Conservation (phyloP, 2,329 filamentous ascomycete species). For the Neurospora sp. region DNA sequence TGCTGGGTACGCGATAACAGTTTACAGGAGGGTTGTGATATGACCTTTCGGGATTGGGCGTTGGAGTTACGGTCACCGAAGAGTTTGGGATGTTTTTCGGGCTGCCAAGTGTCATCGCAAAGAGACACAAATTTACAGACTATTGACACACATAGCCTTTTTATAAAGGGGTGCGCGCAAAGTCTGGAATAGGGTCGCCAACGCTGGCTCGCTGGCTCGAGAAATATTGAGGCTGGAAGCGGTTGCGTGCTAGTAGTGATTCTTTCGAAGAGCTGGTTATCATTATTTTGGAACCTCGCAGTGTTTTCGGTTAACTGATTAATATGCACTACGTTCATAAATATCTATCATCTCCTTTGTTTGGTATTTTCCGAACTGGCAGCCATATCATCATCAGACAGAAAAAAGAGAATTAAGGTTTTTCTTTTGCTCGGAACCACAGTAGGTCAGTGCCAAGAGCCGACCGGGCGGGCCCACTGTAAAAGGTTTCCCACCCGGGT, state of each 20-base stretch:
- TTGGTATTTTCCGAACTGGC: too few relatives aligned
- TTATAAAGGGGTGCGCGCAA: neutral
- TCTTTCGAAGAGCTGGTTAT: too few relatives aligned
- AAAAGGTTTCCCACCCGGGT: neutral
- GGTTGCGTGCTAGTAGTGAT: neutral
- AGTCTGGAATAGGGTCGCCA: neutral
- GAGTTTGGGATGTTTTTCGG: neutral
- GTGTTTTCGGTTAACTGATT: too few relatives aligned
- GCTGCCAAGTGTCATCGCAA: neutral
- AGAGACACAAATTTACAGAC: neutral
- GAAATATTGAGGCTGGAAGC: neutral
- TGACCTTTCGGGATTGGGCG: neutral
- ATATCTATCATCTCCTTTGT: too few relatives aligned
- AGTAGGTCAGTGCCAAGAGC: neutral
- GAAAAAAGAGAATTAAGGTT: too few relatives aligned
- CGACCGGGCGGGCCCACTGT: neutral
- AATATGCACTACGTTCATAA: too few relatives aligned
- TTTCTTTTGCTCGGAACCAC: too few relatives aligned
- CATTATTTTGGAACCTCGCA: too few relatives aligned
- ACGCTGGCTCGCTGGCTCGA: neutral
- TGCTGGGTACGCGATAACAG: neutral
- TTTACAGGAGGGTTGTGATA: neutral
- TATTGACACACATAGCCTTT: neutral
- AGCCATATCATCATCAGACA: too few relatives aligned
- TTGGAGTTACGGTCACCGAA: neutral